phyloP scores from a whole-genome alignment of 2,329 filamentous ascomycete genomes.

The Sclerotinia subarctica region DNA sequence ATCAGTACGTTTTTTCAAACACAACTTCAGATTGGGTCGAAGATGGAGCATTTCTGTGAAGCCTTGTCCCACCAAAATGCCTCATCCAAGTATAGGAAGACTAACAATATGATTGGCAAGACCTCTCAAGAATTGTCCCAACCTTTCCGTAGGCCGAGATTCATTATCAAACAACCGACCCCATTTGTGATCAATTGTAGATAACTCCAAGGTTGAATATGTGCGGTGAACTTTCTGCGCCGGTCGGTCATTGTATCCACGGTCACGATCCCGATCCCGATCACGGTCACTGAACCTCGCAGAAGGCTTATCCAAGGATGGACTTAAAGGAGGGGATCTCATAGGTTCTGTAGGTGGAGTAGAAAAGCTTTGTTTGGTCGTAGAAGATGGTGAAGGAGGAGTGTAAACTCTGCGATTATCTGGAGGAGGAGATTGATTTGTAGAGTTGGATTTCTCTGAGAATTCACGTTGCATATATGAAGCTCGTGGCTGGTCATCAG shows the following conservation, averaged over 20 bases:
- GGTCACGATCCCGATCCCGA: slow-evolving; percentile 22
- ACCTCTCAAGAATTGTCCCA: slow-evolving; percentile 69
- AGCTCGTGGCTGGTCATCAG: slow-evolving; percentile 34
- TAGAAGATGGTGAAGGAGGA: slow-evolving; percentile 50
- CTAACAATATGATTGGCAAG: slow-evolving; percentile 71
- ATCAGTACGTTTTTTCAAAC: slow-evolving; percentile 16
- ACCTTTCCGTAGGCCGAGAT: slow-evolving; percentile 63
- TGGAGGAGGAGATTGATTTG: slow-evolving; percentile 47
- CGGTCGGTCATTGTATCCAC: slow-evolving; percentile 8
- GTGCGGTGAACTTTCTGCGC: slow-evolving; percentile 24
- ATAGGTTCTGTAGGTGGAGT: slow-evolving; percentile 35
- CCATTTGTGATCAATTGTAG: slow-evolving; percentile 70
- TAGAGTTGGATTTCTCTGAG: slow-evolving; percentile 37
- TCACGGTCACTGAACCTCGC: slow-evolving; percentile 34
- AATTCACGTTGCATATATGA: slow-evolving; percentile 42
- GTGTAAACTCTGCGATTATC: slow-evolving; percentile 47
- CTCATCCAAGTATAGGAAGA: slow-evolving; percentile 18
- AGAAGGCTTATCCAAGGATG: slow-evolving; percentile 34
- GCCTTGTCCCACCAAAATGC: neutral
- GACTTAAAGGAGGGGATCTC: slow-evolving; percentile 38
- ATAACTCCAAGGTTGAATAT: slow-evolving; percentile 45
- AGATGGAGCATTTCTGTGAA: neutral
- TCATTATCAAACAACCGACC: slow-evolving; percentile 67
- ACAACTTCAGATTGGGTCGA: neutral
- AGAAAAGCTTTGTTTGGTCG: slow-evolving; percentile 34